phyloP scores from a whole-genome alignment of 345 rosid species.

The Orychophragmus violaceus region DNA sequence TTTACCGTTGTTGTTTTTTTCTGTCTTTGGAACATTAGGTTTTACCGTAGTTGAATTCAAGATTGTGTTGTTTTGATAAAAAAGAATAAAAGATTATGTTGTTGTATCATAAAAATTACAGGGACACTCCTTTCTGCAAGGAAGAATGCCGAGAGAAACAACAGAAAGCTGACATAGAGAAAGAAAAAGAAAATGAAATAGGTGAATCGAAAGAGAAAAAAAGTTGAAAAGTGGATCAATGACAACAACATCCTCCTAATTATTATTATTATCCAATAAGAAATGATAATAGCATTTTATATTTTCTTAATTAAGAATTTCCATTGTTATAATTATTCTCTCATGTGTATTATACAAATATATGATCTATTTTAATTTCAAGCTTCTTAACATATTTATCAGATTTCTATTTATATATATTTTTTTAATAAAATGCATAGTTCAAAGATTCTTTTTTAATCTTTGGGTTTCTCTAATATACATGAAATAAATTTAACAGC shows the following conservation, averaged over 20 bases:
- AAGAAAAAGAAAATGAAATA: background rate
- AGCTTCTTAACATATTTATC: background rate
- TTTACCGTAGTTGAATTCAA: background rate
- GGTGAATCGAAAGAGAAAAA: background rate
- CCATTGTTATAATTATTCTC: background rate
- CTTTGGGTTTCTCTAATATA: too few relatives aligned
- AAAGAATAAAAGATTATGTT: too few relatives aligned
- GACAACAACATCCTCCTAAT: background rate
- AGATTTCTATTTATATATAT: background rate
- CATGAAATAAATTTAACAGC: too few relatives aligned
- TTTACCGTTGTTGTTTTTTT: too few relatives aligned
- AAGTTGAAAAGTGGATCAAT: background rate
- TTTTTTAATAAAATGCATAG: background rate
- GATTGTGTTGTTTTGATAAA: too few relatives aligned
- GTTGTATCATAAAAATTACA: too few relatives aligned
- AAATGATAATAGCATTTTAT: background rate
- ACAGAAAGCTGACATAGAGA: background rate
- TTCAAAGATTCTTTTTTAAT: too few relatives aligned
- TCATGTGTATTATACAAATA: background rate
- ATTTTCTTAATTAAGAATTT: too few relatives aligned
- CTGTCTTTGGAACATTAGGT: too few relatives aligned
- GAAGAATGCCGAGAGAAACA: conserved; percentile 16
- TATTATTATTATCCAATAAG: background rate
- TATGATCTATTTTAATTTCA: background rate
- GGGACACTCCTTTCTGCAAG: too few relatives aligned